Conservation (phyloP, 345 rosid genomes). For the Atalantia buxifolia region DNA sequence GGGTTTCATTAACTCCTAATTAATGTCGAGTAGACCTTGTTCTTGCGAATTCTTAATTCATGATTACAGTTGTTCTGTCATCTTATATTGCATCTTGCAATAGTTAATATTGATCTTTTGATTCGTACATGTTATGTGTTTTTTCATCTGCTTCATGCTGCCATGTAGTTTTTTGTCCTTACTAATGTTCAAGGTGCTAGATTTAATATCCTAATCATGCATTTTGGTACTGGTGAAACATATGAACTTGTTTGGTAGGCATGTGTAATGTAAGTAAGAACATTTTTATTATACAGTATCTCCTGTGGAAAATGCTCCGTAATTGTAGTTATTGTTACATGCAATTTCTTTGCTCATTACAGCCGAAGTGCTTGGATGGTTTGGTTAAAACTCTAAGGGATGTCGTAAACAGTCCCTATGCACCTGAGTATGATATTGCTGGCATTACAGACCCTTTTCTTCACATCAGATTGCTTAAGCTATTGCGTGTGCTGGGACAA, state of each 20-base stretch:
- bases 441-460: constrained; percentile 98
- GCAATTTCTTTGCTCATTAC: constrained; percentile 14
- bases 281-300: not conserved
- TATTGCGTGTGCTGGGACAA: constrained; percentile 83
- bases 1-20: no score
- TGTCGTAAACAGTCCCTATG: constrained; percentile 85
- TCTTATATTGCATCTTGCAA: not conserved
- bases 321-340: constrained; percentile 10
- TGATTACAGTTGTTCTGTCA: not conserved
- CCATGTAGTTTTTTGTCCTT: not conserved
- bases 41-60: not conserved
- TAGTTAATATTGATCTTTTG: not conserved
- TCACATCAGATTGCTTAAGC: constrained; percentile 91
- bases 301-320: not conserved
- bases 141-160: not conserved
- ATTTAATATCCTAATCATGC: not conserved
- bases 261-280: not conserved
- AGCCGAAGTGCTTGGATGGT: constrained; percentile 88
- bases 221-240: constrained; percentile 14
- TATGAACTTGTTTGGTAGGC: constrained; percentile 10
- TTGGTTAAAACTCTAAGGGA: constrained; percentile 86
- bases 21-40: no score
- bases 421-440: constrained; percentile 98
- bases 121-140: not conserved
- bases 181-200: not conserved